Evolutionary conservation across 306 rosid genomes (phyloP), one percentile per base, ranked within the genome.

Genomic region (Casuarina equisetifolia): DNA sequence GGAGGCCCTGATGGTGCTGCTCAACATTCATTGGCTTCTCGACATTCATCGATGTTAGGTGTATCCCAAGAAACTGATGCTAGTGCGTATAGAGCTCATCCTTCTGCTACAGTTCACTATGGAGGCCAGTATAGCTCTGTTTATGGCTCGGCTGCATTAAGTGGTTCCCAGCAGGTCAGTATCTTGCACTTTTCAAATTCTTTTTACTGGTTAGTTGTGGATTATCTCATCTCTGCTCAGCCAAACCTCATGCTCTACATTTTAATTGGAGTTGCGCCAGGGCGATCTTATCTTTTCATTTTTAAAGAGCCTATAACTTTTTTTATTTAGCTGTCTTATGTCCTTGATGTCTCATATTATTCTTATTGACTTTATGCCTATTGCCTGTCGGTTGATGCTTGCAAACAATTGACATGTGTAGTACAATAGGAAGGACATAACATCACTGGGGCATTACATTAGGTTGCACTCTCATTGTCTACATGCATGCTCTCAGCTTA

Each of bases 121-220:
- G 99, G 98, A 75, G 97, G 98, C 7, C 97, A 92, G 66, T 95
- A 95, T 85, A 87, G 96, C 77, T 91, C 97, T 59, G 89, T 92
- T 50, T 95, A 95, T 73, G 93, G 98, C 4, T 88, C 97, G 10
- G 77, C 92, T 77, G 86, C 91, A 70, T 74, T 92, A 87, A 90
- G 92, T 74, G 79, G 85, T 78, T 88, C 88, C 46, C 88, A 90
- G 43, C 97, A 92, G 97, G 99, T 92, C 9, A 69, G 87, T 70
- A 19, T 69, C 15, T 76, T 83, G 42, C 2, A 7, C 15, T 75
- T 74, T 15, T 4, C 13, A 32, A 63, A 20, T 44, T 17, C 5
- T 49, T 5, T 44, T 3, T 36, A 9, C 48, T 15, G 10, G 40
- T 13, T 25, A 9, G 9, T 44, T 42, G 32, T 25, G 68, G 17